A percentile compares a stretch with the other conserved stretches of the same genome.
Conservation (phyloP, 495 filamentous ascomycete species). For the Baudoinia panamericana region DNA sequence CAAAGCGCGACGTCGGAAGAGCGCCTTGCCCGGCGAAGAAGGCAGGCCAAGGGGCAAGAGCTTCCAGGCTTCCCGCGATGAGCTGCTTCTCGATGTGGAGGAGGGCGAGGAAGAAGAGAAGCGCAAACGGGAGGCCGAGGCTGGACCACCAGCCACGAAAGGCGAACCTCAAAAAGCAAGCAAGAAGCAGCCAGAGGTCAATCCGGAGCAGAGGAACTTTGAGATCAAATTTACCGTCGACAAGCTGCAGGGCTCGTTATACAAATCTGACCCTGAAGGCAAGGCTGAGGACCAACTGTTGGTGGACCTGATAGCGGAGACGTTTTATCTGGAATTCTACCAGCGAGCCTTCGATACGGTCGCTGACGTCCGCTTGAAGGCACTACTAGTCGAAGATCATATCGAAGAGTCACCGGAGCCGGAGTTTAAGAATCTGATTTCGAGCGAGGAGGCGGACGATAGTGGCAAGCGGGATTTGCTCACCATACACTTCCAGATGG, state of each 20-base stretch:
- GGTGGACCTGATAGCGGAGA: slow-evolving; percentile 81
- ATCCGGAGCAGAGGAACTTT: slow-evolving; percentile 74
- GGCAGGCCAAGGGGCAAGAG: slow-evolving; percentile 42
- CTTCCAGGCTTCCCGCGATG: slow-evolving; percentile 50
- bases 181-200: slow-evolving; percentile 43
- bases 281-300: slow-evolving; percentile 66
- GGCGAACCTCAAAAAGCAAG: slow-evolving; percentile 43
- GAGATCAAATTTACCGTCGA: slow-evolving; percentile 95
- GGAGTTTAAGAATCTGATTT: slow-evolving; percentile 92
- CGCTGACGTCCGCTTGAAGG: slow-evolving; percentile 74
- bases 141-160: slow-evolving; percentile 26
- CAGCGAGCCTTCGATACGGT: slow-evolving; percentile 82
- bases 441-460: slow-evolving; percentile 62
- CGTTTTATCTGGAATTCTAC: slow-evolving; percentile 76
- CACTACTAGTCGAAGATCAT: slow-evolving; percentile 85
- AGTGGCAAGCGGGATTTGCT: slow-evolving; percentile 73
- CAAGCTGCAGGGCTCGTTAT: slow-evolving; percentile 80
- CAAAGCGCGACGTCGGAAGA: slow-evolving; percentile 21
- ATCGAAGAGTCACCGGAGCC: slow-evolving; percentile 78
- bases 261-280: slow-evolving; percentile 69
- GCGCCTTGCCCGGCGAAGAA: slow-evolving; percentile 15
- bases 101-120: slow-evolving; percentile 46
- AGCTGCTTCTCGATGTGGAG: slow-evolving; percentile 65
- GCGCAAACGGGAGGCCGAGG: slow-evolving; percentile 32
- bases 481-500: slow-evolving; percentile 72